Evolutionary conservation across 1,284 basidiomycete species (phyloP).

Genomic region (Cutaneotrichosporon dermatis): DNA sequence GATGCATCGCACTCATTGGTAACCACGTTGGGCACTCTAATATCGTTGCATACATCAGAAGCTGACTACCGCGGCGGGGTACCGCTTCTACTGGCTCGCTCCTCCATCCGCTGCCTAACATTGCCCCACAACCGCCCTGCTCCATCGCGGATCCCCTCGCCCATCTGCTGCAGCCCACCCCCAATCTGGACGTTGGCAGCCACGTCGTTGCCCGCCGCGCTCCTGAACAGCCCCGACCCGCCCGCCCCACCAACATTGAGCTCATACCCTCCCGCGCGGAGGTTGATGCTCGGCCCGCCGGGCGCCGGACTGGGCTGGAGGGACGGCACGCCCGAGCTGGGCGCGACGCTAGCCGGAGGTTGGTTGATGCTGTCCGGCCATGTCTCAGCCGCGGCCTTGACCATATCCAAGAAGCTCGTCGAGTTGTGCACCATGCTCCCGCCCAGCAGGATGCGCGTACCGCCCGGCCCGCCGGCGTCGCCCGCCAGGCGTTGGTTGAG

Average conservation of each 20-base stretch:
- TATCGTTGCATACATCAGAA: too few species aligned
- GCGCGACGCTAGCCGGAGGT: constrained; percentile 25
- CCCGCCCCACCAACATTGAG: constrained; percentile 80
- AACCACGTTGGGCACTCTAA: too few species aligned
- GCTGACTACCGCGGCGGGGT: constrained; percentile 35
- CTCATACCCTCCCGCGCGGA: constrained; percentile 85
- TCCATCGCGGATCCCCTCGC: constrained; percentile 56
- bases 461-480: constrained; percentile 51
- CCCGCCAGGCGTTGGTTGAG: constrained; percentile 70
- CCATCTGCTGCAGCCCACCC: constrained; percentile 62
- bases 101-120: constrained; percentile 83
- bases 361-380: constrained; percentile 45
- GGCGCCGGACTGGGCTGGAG: constrained; percentile 53
- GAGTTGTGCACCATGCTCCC: constrained; percentile 93
- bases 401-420: constrained; percentile 56
- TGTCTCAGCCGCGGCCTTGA: constrained; percentile 41
- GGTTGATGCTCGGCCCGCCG: constrained; percentile 57
- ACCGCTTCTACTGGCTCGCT: constrained; percentile 64
- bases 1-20: background rate
- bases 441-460: constrained; percentile 70
- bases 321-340: constrained; percentile 25
- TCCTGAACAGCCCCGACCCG: constrained; percentile 75
- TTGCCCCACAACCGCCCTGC: constrained; percentile 79
- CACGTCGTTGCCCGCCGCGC: constrained; percentile 56
- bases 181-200: constrained; percentile 67